Percentiles rank a stretch among this genome's conserved stretches.
These are phyloP conservation scores for Trametes sp. DNA, from an alignment of 1,284 basidiomycete species.

Conservation along the genomic window DNA sequence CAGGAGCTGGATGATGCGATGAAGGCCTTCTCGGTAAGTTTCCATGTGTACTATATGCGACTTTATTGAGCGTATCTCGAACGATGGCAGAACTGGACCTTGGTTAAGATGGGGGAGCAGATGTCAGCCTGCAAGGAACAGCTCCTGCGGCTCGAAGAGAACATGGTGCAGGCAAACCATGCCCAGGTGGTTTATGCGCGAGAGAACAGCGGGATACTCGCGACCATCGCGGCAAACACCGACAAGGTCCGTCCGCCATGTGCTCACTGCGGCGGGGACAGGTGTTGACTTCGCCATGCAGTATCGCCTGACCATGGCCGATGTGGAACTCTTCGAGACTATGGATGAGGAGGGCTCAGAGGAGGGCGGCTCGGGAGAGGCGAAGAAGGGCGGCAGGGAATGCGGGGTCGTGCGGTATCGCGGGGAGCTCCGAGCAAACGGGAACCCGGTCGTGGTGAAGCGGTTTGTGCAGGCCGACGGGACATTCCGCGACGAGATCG, in stretches of 20 bases:
- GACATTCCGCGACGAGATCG: slow-evolving; percentile 4
- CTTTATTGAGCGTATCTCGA: no score
- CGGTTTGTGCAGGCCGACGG: background rate
- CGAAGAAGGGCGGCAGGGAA: background rate
- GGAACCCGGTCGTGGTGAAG: slow-evolving; percentile 5
- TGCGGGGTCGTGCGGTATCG: background rate
- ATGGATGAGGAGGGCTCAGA: background rate
- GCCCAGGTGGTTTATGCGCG: no score
- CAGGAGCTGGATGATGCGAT: background rate
- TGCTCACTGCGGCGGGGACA: no score
- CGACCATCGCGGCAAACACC: background rate
- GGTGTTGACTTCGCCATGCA: background rate
- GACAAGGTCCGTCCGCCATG: background rate
- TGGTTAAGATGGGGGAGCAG: background rate
- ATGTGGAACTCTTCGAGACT: background rate
- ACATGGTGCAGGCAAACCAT: no score
- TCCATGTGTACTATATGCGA: no score
- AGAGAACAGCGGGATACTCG: no score
- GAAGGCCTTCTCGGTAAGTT: background rate
- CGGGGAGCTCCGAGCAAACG: background rate
- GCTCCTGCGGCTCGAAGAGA: no score
- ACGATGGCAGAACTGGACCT: background rate
- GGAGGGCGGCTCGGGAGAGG: background rate
- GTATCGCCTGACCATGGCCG: background rate
- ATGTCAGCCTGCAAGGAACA: background rate